A percentile compares a stretch with the other conserved stretches of the same genome.
Conservation (phyloP, 2,329 filamentous ascomycete genomes). For the Fusarium oxysporum region DNA sequence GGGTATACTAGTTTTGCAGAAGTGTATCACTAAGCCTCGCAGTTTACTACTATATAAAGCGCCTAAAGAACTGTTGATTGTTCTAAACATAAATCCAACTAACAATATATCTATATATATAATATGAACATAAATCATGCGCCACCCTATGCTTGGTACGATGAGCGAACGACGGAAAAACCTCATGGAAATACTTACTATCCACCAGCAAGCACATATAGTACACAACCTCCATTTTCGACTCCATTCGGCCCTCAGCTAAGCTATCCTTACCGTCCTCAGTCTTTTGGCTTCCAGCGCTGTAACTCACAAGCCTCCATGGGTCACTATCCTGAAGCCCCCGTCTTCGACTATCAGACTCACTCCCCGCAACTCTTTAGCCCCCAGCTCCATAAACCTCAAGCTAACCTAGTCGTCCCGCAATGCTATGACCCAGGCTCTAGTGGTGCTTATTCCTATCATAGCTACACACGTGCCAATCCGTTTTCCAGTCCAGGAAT, state of each 20-base stretch:
- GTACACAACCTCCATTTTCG: not conserved
- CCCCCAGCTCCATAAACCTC: not conserved
- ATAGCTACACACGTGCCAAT: not conserved
- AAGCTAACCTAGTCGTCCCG: no score
- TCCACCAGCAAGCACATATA: not conserved
- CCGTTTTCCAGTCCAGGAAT: not conserved
- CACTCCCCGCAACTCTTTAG: not conserved
- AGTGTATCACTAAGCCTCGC: not conserved
- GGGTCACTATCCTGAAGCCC: not conserved
- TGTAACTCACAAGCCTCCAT: not conserved
- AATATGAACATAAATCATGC: not conserved
- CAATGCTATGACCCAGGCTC: not conserved
- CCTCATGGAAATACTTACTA: not conserved
- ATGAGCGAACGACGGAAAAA: not conserved
- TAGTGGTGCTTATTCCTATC: not conserved
- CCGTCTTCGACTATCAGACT: not conserved
- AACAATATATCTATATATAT: not conserved
- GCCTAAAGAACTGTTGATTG: no score
- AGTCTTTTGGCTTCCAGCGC: not conserved
- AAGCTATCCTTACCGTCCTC: not conserved
- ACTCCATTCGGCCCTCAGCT: not conserved
- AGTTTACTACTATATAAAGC: not conserved
- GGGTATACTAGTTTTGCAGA: accelerated
- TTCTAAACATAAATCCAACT: not conserved
- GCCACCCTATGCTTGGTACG: not conserved